Evolutionary conservation across 192 early-diverging fungal genomes (phyloP).

Genomic region (Coemansia sp.): DNA sequence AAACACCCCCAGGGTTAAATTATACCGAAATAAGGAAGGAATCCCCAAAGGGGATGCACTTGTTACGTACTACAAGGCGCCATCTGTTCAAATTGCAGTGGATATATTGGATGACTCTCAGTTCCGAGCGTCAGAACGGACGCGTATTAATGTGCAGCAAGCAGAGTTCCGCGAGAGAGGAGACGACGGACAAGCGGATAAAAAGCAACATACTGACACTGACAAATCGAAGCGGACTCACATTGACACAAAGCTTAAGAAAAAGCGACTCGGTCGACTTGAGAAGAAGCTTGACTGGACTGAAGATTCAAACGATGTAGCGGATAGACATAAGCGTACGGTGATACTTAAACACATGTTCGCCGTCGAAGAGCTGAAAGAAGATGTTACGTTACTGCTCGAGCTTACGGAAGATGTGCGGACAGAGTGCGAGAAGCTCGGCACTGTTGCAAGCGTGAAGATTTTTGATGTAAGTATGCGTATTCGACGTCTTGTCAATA

Average conservation of each 20-base stretch:
- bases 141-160: slow-evolving; percentile 73
- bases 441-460: slow-evolving; percentile 91
- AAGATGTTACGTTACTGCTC: slow-evolving; percentile 80
- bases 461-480: slow-evolving; percentile 80
- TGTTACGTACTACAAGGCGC: slow-evolving; percentile 87
- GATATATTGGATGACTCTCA: slow-evolving; percentile 85
- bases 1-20: slow-evolving; percentile 81
- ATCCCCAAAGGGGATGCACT: slow-evolving; percentile 87
- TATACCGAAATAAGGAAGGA: slow-evolving; percentile 76
- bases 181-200: slow-evolving; percentile 58
- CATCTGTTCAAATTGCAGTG: slow-evolving; percentile 83
- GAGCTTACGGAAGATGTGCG: slow-evolving; percentile 95
- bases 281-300: slow-evolving; percentile 93
- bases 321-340: slow-evolving; percentile 75
- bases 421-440: slow-evolving; percentile 88
- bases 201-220: slow-evolving; percentile 33
- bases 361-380: slow-evolving; percentile 81
- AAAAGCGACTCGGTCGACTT: slow-evolving; percentile 69
- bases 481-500: slow-evolving; percentile 6
- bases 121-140: slow-evolving; percentile 65
- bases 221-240: slow-evolving; percentile 37
- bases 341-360: slow-evolving; percentile 98
- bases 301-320: slow-evolving; percentile 70
- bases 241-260: slow-evolving; percentile 59
- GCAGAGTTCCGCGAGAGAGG: slow-evolving; percentile 83